These are phyloP conservation scores for Ceratocystis papillata DNA, from an alignment of 2,329 filamentous ascomycete genomes.

Conservation along the genomic window DNA sequence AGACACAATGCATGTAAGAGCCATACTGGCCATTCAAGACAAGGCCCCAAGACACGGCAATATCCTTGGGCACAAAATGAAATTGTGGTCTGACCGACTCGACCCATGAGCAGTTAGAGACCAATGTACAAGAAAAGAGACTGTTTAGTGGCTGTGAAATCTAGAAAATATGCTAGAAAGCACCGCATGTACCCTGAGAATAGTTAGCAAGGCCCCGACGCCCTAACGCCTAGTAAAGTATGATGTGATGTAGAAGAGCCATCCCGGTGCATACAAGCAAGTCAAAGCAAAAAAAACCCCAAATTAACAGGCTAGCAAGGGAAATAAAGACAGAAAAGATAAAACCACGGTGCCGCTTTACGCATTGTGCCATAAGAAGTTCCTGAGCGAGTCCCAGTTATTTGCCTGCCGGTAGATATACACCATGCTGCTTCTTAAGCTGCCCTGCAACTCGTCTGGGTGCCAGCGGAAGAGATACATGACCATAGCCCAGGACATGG, in stretches of 20 bases:
- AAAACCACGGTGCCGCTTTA: constrained; percentile 28
- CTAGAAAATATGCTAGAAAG: neutral
- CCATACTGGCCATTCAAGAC: neutral
- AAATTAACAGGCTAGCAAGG: constrained; percentile 4
- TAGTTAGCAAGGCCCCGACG: neutral
- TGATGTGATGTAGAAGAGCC: neutral
- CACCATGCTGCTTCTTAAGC: constrained; percentile 87
- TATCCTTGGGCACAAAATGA: neutral
- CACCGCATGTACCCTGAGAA: too few species aligned
- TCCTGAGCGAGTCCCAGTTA: constrained; percentile 76
- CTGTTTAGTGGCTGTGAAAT: neutral
- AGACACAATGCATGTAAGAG: neutral
- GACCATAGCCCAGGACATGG: constrained; percentile 78
- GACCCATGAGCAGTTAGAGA: neutral
- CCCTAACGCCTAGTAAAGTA: neutral
- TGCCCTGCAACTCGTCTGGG: constrained; percentile 81
- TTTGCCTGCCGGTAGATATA: constrained; percentile 92
- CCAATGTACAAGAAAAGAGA: neutral
- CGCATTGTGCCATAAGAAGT: constrained; percentile 76
- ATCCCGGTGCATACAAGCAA: neutral
- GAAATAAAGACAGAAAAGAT: constrained; percentile 1
- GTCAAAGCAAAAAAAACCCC: neutral
- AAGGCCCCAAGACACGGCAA: neutral
- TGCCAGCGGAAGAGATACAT: constrained; percentile 95
- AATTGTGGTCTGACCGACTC: neutral